phyloP scores from a whole-genome alignment of 1,284 basidiomycete species.

The Fomitopsis betulina region DNA sequence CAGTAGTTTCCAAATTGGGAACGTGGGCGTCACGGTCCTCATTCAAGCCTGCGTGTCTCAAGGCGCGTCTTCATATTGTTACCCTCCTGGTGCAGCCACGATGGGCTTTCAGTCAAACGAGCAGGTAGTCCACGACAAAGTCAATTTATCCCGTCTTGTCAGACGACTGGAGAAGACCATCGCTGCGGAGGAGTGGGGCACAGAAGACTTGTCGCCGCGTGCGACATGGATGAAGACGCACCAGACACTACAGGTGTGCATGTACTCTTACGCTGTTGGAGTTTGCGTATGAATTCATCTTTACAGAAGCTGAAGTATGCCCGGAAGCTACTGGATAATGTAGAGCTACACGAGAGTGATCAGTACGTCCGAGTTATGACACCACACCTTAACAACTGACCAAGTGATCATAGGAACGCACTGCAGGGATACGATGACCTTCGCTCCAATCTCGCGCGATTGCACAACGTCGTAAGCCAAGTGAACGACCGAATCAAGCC shows the following conservation, averaged over 20 bases:
- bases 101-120: slow-evolving; percentile 32
- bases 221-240: slow-evolving; percentile 54
- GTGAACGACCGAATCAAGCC: slow-evolving; percentile 40
- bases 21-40: neutral
- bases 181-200: slow-evolving; percentile 44
- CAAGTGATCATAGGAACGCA: neutral
- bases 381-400: neutral
- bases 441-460: slow-evolving; percentile 43
- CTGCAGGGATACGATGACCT: slow-evolving; percentile 35
- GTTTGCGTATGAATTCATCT: neutral
- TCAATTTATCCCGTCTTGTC: slow-evolving; percentile 63
- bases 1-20: neutral
- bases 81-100: neutral
- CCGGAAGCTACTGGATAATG: slow-evolving; percentile 49
- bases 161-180: slow-evolving; percentile 56
- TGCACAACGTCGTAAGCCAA: slow-evolving; percentile 47
- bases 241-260: slow-evolving; percentile 49
- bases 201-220: slow-evolving; percentile 23
- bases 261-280: slow-evolving; percentile 6
- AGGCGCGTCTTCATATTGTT: too few relatives aligned
- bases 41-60: too few relatives aligned
- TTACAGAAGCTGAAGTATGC: slow-evolving; percentile 61
- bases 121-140: slow-evolving; percentile 52
- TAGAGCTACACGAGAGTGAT: slow-evolving; percentile 44
- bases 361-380: slow-evolving; percentile 34